Percentiles rank a stretch among this genome's conserved stretches.
Evolutionary conservation across 2,329 filamentous ascomycete genomes (phyloP).

Genomic region (Ophiostoma sp.): DNA sequence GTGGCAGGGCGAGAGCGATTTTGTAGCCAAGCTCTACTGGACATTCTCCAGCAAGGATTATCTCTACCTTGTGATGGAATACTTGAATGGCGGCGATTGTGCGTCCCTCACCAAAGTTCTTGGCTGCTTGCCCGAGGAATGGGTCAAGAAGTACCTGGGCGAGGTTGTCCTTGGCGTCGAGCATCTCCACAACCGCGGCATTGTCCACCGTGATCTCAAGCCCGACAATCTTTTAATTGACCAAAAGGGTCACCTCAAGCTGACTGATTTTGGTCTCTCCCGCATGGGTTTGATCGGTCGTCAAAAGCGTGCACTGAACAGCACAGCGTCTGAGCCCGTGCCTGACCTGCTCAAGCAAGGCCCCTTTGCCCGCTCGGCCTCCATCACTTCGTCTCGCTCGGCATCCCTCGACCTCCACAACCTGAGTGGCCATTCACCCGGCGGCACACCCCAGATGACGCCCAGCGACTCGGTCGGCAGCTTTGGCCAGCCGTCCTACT

Average conservation of each 20-base stretch:
- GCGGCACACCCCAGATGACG: slow-evolving; percentile 81
- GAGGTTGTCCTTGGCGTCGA: slow-evolving; percentile 97
- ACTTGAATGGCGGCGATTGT: slow-evolving; percentile 95
- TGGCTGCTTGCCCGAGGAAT: slow-evolving; percentile 89
- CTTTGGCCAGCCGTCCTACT: slow-evolving; percentile 87
- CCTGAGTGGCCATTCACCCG: slow-evolving; percentile 66
- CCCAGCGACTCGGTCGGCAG: slow-evolving; percentile 67
- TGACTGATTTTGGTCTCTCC: slow-evolving; percentile 96
- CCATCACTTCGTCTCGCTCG: slow-evolving; percentile 85
- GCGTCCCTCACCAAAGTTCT: slow-evolving; percentile 94
- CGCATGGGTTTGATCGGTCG: slow-evolving; percentile 96
- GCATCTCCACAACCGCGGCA: slow-evolving; percentile 88
- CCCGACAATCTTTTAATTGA: slow-evolving; percentile 97
- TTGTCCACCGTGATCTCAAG: slow-evolving; percentile 95
- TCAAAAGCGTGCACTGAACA: slow-evolving; percentile 88
- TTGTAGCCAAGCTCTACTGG: slow-evolving; percentile 99
- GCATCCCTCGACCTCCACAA: slow-evolving; percentile 86
- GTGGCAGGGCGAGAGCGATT: slow-evolving; percentile 99
- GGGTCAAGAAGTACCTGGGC: slow-evolving; percentile 96
- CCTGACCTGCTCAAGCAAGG: slow-evolving; percentile 92
- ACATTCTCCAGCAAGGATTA: slow-evolving; percentile 99
- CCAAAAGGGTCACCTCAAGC: slow-evolving; percentile 90
- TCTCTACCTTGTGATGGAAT: slow-evolving; percentile 98
- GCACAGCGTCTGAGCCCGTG: slow-evolving; percentile 73
- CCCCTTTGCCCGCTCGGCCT: slow-evolving; percentile 82